phyloP scores from a whole-genome alignment of 192 early-diverging fungal species.

The Jimgerdemannia flammicorona region DNA sequence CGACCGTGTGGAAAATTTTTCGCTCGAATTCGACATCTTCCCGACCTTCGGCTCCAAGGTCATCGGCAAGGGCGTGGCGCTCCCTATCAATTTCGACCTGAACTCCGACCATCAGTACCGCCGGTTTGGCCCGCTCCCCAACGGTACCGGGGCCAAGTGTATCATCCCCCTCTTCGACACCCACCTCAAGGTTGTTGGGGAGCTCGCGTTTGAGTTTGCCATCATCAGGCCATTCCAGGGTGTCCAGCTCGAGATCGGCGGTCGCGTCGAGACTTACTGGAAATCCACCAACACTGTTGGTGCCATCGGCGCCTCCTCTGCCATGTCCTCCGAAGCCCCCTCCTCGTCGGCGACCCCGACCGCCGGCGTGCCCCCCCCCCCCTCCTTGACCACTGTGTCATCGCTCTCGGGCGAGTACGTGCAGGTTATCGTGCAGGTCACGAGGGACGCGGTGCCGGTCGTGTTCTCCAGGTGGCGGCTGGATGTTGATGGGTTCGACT shows the following conservation, averaged over 20 bases:
- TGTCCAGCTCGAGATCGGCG: conserved; percentile 88
- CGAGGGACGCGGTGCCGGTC: conserved; percentile 83
- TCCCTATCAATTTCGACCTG: conserved; percentile 63
- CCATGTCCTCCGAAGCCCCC: conserved; percentile 21
- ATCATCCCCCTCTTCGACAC: conserved; percentile 83
- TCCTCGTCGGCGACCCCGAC: conserved; percentile 9
- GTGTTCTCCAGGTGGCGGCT: conserved; percentile 78
- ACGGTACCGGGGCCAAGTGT: conserved; percentile 11
- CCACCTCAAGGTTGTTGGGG: conserved; percentile 89
- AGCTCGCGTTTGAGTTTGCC: conserved; percentile 78
- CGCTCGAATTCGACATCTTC: conserved; percentile 92
- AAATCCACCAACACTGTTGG: conserved; percentile 84
- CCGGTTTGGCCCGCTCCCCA: conserved; percentile 11
- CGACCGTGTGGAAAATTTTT: conserved; percentile 67
- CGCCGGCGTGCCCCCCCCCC: conserved; percentile 25
- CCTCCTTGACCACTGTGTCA: conserved; percentile 79
- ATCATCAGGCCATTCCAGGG: conserved; percentile 87
- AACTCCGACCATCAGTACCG: conserved; percentile 31
- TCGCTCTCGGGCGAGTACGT: conserved; percentile 93
- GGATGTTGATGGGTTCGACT: conserved; percentile 48
- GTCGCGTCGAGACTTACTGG: conserved; percentile 98
- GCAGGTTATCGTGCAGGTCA: conserved; percentile 85
- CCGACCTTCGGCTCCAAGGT: conserved; percentile 96
- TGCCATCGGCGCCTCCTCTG: conserved; percentile 19
- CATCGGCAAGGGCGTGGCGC: conserved; percentile 82